Evolutionary conservation across 306 rosid species (phyloP), one percentile per base, ranked within the genome.

Genomic region (Dalbergia cochinchinensis): DNA sequence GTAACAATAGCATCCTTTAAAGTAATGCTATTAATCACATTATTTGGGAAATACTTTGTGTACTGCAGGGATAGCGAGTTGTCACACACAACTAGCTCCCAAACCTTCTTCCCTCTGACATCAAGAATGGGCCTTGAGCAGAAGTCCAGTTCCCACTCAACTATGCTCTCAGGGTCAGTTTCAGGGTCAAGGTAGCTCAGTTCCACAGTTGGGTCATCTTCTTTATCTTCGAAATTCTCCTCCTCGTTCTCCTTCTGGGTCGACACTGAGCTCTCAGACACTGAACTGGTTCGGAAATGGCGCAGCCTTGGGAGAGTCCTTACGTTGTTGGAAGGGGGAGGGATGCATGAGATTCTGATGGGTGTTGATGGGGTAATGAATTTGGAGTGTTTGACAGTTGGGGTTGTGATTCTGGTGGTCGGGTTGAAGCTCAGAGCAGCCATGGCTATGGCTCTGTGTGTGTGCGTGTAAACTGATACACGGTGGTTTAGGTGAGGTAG

Each of bases 91-190:
- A 92, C 92, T 1, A 95, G 89, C 86, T 95, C 99, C 99, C 99
- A 95, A 13, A 95, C 50, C 90, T 95, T 95, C 90, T 95, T 95
- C 61, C 99, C 99, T 78, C 98, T 86, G 2, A 82, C 82, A 80
- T 95, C 99, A 41, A 92, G 86, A 42, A 95, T 92, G 57, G 99
- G 98, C 26, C 99, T 87, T 4, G 99, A 95, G 88, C 99, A 95
- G 76, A 95, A 95, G 45, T 95, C 99, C 51, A 95, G 60, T 19
- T 95, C 99, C 99, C 99, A 92, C 75, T 90, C 97, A 10, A 79
- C 77, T n/a, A 95, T 74, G 71, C 84, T 80, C 47, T 77, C 81
- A 18, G 93, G 89, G 35, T 91, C 94, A 5, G 88, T 83, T 79
- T 88, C 94, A 0, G 97, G 87, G 69, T 95, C 99, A 7, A 95